phyloP scores from a whole-genome alignment of 2,329 filamentous ascomycete species.

The Neocatenulostroma microsporum region DNA sequence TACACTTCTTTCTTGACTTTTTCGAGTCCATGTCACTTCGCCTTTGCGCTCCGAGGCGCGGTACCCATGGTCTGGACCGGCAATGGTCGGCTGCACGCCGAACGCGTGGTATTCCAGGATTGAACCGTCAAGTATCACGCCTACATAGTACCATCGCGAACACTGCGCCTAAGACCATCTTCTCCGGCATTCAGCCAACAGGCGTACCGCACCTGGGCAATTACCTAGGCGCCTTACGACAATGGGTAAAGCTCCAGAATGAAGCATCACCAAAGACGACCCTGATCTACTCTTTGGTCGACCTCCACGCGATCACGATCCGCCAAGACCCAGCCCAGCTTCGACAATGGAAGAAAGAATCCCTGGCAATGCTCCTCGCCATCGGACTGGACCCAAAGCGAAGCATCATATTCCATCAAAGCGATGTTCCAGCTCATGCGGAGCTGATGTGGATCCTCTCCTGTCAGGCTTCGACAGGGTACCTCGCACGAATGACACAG shows the following conservation, averaged over 20 bases:
- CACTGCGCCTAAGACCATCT: conserved; percentile 50
- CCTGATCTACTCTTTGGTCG: conserved; percentile 79
- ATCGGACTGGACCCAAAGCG: conserved; percentile 73
- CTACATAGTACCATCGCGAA: conserved; percentile 8
- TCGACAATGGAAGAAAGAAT: conserved; percentile 60
- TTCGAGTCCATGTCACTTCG: conserved; percentile 1
- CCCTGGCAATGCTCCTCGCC: conserved; percentile 71
- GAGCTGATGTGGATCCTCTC: conserved; percentile 97
- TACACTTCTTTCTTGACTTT: neutral
- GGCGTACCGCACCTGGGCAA: conserved; percentile 92
- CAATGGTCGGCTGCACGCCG: too few species aligned
- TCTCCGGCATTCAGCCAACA: conserved; percentile 96
- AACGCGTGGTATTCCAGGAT: too few species aligned
- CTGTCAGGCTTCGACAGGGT: conserved; percentile 84
- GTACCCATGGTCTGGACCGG: too few species aligned
- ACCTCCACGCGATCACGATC: conserved; percentile 85
- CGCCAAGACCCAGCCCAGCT: conserved; percentile 59
- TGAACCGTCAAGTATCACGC: too few species aligned
- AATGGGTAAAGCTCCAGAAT: conserved; percentile 79
- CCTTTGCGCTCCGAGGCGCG: neutral
- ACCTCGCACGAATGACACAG: conserved; percentile 96
- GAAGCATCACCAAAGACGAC: conserved; percentile 49
- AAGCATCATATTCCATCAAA: conserved; percentile 72
- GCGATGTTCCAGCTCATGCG: conserved; percentile 58
- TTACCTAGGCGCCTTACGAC: conserved; percentile 78